Conservation (phyloP, 192 early-diverging fungal species). For the Ramicandelaber brevisporus region DNA sequence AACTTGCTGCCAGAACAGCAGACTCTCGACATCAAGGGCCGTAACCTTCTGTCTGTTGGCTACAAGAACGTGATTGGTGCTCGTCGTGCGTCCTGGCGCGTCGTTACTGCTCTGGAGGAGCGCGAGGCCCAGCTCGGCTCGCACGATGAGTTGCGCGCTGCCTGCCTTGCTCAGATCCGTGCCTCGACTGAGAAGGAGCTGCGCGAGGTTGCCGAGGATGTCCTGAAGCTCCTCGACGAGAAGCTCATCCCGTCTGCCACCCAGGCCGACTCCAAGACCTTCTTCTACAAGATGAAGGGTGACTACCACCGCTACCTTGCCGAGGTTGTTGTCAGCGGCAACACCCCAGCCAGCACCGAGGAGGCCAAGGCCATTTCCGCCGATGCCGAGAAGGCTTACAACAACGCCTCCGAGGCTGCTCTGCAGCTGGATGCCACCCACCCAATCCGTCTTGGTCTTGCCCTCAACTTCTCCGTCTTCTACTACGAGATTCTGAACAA, state of each 20-base stretch:
- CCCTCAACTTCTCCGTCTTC: slow-evolving; percentile 97
- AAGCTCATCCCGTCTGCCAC: slow-evolving; percentile 78
- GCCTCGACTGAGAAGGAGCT: slow-evolving; percentile 87
- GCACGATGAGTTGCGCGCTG: slow-evolving; percentile 52
- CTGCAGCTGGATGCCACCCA: slow-evolving; percentile 88
- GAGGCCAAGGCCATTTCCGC: slow-evolving; percentile 58
- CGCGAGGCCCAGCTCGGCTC: slow-evolving; percentile 92
- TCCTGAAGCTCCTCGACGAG: slow-evolving; percentile 68
- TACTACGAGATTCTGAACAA: slow-evolving; percentile 98
- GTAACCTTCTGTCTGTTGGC: slow-evolving; percentile 92
- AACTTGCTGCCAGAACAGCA: slow-evolving; percentile 44
- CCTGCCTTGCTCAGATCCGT: slow-evolving; percentile 85
- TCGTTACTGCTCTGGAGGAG: slow-evolving; percentile 96
- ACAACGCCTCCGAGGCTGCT: slow-evolving; percentile 85
- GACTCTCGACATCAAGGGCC: slow-evolving; percentile 86
- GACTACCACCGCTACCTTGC: slow-evolving; percentile 99
- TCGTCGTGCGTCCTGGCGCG: slow-evolving; percentile 95
- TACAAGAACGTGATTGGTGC: slow-evolving; percentile 99
- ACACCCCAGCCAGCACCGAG: slow-evolving; percentile 60
- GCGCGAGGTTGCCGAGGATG: slow-evolving; percentile 82
- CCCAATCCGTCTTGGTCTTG: slow-evolving; percentile 94
- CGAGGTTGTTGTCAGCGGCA: slow-evolving; percentile 81
- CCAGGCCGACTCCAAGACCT: slow-evolving; percentile 95
- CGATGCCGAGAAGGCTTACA: slow-evolving; percentile 79
- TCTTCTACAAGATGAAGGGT: slow-evolving; percentile 99